These are phyloP conservation scores for Tetradesmus obliquus DNA, from an alignment of 139 green algal species.

Conservation along the genomic window DNA sequence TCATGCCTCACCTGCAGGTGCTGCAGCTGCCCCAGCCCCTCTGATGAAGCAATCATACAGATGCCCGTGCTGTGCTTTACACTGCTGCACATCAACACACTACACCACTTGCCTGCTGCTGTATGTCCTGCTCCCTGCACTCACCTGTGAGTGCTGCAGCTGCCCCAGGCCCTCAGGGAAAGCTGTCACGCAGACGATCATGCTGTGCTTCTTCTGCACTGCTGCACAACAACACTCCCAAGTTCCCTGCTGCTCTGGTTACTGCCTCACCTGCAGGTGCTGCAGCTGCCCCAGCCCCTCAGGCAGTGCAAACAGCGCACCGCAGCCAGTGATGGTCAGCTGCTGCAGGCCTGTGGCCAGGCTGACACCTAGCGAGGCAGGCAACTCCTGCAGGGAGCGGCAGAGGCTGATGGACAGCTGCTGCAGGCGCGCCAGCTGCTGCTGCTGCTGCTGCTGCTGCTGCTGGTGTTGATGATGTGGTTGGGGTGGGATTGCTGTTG, in stretches of 20 bases:
- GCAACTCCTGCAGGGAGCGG: background rate
- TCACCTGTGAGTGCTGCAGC: background rate
- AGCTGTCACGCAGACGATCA: no score
- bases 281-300: background rate
- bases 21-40: background rate
- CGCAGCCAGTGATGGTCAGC: background rate
- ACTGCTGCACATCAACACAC: no score
- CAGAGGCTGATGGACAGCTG: constrained; percentile 9
- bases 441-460: background rate
- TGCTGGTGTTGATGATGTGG: background rate
- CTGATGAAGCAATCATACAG: no score
- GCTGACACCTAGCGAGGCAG: background rate
- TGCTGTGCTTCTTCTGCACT: background rate
- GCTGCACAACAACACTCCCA: no score
- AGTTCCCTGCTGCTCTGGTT: no score
- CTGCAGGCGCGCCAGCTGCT: background rate
- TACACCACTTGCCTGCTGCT: no score
- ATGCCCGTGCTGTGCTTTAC: no score
- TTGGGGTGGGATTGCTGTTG: background rate
- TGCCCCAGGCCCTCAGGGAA: background rate
- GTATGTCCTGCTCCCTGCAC: no score
- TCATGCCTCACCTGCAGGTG: background rate
- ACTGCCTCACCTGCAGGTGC: background rate
- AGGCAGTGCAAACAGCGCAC: background rate
- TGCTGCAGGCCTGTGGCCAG: background rate